Conservation (phyloP, 352 stramenopile genomes). For the Nothophytophthora sp. region DNA sequence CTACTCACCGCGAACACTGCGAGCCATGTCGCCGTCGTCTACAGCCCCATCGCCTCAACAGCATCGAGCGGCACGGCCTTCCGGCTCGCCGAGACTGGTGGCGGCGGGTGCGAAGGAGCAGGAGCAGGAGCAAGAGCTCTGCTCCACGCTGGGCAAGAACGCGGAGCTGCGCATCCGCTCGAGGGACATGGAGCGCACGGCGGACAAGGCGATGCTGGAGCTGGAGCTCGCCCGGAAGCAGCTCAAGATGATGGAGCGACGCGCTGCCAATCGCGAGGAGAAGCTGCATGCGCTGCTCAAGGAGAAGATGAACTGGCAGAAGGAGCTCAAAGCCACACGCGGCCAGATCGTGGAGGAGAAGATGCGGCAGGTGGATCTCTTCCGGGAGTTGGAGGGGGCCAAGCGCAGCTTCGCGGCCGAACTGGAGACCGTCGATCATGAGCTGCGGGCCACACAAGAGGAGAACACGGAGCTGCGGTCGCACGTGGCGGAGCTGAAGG, state of each 20-base stretch:
- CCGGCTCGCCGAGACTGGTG: constrained; percentile 10
- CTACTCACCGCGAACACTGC: constrained; percentile 19
- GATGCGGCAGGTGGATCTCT: constrained; percentile 68
- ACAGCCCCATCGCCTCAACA: constrained; percentile 10
- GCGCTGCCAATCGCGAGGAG: constrained; percentile 61
- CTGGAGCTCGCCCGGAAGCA: constrained; percentile 61
- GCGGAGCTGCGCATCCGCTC: constrained; percentile 61
- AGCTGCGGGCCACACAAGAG: constrained; percentile 27
- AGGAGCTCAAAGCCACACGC: constrained; percentile 56
- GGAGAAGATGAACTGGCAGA: constrained; percentile 74
- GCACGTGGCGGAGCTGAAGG: constrained; percentile 40
- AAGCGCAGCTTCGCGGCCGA: constrained; percentile 47
- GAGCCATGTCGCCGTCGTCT: constrained; percentile 12
- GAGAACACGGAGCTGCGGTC: constrained; percentile 48
- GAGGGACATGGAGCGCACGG: constrained; percentile 47
- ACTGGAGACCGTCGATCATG: constrained; percentile 34
- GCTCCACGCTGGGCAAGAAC: constrained; percentile 60
- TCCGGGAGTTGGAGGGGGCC: constrained; percentile 49
- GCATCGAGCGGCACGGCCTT: constrained; percentile 8
- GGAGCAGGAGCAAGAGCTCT: constrained; percentile 54
- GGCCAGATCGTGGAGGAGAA: constrained; percentile 72
- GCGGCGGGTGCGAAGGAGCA: too few species aligned
- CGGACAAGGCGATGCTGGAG: constrained; percentile 43
- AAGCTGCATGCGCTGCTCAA: constrained; percentile 63
- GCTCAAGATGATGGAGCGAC: constrained; percentile 54